These are phyloP conservation scores for Blastobotrys chiropterorum DNA, from an alignment of 805 yeast species.

Conservation along the genomic window DNA sequence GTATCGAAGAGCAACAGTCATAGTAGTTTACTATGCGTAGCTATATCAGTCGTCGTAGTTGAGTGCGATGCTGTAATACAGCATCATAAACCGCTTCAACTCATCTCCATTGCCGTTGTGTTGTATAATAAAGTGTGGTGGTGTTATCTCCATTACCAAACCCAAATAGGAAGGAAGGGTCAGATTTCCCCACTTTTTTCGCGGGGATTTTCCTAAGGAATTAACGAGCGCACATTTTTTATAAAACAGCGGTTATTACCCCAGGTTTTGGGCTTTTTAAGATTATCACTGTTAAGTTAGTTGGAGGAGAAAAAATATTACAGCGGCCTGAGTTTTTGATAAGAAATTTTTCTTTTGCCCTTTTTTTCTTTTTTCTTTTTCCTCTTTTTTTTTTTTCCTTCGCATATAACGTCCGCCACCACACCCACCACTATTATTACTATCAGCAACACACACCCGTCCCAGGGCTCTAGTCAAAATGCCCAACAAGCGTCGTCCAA, in stretches of 20 bases:
- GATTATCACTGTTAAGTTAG: background rate
- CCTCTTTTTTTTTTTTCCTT: no score
- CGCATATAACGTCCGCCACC: no score
- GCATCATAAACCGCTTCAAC: no score
- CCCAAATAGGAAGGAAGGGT: background rate
- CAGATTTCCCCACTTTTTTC: background rate
- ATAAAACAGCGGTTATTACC: background rate
- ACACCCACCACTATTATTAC: background rate
- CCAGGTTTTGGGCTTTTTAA: background rate
- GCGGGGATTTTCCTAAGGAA: background rate
- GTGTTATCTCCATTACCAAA: background rate
- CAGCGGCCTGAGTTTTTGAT: background rate
- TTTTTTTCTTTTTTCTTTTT: no score
- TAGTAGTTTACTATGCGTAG: no score
- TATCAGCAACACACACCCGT: background rate
- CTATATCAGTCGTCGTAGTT: no score
- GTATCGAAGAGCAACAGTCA: no score
- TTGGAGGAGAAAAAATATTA: background rate
- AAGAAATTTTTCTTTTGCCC: constrained; percentile 5
- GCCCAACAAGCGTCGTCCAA: constrained; percentile 86
- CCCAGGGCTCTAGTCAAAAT: constrained; percentile 41
- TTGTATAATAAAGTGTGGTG: no score
- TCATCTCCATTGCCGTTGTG: no score
- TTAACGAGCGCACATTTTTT: background rate
- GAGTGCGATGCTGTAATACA: no score